Evolutionary conservation across 805 yeast species (phyloP).

Genomic region (Starmerella bombi): DNA sequence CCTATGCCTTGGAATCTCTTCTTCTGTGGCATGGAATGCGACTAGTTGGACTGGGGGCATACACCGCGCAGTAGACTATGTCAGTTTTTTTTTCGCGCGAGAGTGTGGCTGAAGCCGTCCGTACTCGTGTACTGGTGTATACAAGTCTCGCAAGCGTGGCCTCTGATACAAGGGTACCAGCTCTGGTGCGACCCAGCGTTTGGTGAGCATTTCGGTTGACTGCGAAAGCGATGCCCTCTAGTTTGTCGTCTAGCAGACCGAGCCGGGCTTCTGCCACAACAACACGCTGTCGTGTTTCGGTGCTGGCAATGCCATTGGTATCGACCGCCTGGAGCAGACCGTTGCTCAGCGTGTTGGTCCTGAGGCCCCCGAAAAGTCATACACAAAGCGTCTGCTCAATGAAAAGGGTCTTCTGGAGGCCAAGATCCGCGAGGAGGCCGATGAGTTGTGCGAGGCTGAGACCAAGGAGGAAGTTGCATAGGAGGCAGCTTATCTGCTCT

Average conservation of each 20-base stretch:
- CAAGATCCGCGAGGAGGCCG: no score
- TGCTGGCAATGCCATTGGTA: no score
- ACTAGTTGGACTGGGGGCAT: constrained; percentile 47
- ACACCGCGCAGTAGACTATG: constrained; percentile 45
- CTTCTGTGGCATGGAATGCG: constrained; percentile 68
- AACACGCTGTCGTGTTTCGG: no score
- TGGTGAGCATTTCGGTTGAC: constrained; percentile 56
- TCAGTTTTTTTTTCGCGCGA: constrained; percentile 70
- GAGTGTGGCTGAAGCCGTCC: constrained; percentile 70
- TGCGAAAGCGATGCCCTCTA: constrained; percentile 94
- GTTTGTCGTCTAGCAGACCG: no score
- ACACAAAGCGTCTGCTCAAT: no score
- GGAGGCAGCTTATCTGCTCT: constrained; percentile 91
- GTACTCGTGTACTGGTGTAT: constrained; percentile 75
- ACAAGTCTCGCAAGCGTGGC: constrained; percentile 80
- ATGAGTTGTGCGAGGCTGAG: no score
- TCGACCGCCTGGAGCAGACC: no score
- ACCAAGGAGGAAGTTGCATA: constrained; percentile 66
- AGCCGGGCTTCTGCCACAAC: no score
- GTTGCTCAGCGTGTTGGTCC: no score
- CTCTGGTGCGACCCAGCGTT: constrained; percentile 85
- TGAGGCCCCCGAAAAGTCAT: no score
- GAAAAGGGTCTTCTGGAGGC: no score
- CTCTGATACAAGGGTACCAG: constrained; percentile 94
- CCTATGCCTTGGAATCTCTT: constrained; percentile 52